Base-by-base conservation (phyloP, 805 yeast genomes). In the Wickerhamomyces tratensis region DNA sequence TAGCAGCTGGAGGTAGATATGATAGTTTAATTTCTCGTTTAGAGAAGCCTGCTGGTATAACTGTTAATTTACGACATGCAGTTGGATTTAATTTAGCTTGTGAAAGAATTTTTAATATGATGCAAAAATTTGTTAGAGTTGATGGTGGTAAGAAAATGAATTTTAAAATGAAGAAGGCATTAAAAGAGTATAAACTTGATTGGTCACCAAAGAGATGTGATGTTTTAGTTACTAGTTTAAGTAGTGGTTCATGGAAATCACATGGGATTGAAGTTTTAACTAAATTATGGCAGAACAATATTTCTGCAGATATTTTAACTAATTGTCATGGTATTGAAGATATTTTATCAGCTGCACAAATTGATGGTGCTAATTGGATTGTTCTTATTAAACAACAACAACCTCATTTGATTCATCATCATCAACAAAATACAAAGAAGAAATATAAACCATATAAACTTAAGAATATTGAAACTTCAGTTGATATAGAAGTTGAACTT, bases 1-100 rank as follows among this genome's bases (percentile, higher is more conserved):
- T 93, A 36, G 93, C 93, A 13, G 91, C 93, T 0, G 99, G 99
- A 38, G 99, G 99, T 3, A 68, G 99, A 43, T 93, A 88, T 56
- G 98, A 91, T 53, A 67, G 69, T 20, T 68, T 93, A 49, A 75
- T 88, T 12, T 67, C 76, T 4, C 70, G 79, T 14, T 71, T 87
- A 46, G 75, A 91, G 0, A 78, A 85, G 49, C 72, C 77, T 1
- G 63, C 75, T 45, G 57, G 68, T 20, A 61, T 57, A 5, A 56
- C 56, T 39, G 41, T 54, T 1, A 56, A 53, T 35, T 47, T 72
- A 40, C 69, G 74, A 20, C 69, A 71, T 41, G 95, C 88, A 1
- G 97, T 89, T 37, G 98, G 98, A 0, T 82, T 93, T 55, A 82
- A 86, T 47, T 61, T 93, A 43, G 86, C 93, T 0, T 78, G 86